A percentile compares a stretch with the other conserved stretches of the same genome.
Evolutionary conservation across 2,329 filamentous ascomycete species (phyloP).

Genomic region (Fusarium marasasianum): DNA sequence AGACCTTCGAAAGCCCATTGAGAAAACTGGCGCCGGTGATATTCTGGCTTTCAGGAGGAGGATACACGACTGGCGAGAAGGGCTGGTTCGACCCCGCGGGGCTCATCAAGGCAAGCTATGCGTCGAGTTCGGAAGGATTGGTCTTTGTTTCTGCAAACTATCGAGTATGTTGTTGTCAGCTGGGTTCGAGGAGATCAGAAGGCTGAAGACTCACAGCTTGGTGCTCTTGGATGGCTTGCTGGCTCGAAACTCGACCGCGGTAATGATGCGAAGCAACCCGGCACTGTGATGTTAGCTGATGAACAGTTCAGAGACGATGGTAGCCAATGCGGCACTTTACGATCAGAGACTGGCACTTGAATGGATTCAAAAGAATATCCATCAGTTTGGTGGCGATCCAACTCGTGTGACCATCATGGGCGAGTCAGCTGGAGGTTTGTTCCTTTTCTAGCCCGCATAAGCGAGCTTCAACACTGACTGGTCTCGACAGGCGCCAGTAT

Average conservation of each 20-base stretch:
- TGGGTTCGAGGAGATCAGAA: rapidly evolving
- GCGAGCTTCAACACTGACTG: neutral
- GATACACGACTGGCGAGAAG: neutral
- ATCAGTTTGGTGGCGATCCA: neutral
- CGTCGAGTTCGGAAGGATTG: neutral
- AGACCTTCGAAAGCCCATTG: neutral
- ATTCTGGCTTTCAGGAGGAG: neutral
- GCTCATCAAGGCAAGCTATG: neutral
- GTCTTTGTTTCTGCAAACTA: neutral
- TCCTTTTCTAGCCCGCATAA: neutral
- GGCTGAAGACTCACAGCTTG: neutral
- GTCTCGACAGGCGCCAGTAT: neutral
- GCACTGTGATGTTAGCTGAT: neutral
- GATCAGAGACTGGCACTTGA: neutral
- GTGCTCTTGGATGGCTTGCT: neutral
- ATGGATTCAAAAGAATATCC: neutral
- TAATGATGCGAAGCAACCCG: rapidly evolving
- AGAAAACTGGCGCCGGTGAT: neutral
- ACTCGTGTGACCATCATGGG: neutral
- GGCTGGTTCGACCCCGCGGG: neutral
- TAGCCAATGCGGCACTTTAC: neutral
- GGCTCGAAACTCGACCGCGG: neutral
- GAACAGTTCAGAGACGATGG: neutral
- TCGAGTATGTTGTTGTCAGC: neutral
- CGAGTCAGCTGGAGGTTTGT: neutral